Percentiles rank a stretch among this genome's conserved stretches.
phyloP scores from a whole-genome alignment of 2,329 filamentous ascomycete species.

The Xylogone sp. region DNA sequence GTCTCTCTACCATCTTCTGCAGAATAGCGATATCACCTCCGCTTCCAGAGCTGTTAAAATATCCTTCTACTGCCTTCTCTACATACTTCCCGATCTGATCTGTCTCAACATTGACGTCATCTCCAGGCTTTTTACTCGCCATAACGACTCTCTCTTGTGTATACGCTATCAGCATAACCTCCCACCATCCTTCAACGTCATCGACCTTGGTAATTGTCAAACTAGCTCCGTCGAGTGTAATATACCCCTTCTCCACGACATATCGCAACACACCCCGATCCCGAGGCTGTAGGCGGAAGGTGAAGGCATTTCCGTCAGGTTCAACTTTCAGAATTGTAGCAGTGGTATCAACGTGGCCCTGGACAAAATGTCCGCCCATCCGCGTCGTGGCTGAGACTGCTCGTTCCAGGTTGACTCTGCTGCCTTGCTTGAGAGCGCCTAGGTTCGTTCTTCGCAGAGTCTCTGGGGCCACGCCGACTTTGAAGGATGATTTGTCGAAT shows the following conservation, averaged over 20 bases:
- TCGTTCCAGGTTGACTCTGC: conserved; percentile 86
- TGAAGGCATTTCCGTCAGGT: conserved; percentile 86
- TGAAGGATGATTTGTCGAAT: conserved; percentile 64
- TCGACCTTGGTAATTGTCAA: conserved; percentile 86
- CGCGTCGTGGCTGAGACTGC: conserved; percentile 87
- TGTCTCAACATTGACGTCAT: conserved; percentile 33
- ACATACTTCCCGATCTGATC: conserved; percentile 69
- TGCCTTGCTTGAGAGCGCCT: conserved; percentile 63
- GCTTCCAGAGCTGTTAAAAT: conserved; percentile 58
- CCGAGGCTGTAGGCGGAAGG: conserved; percentile 75
- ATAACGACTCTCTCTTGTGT: conserved; percentile 83
- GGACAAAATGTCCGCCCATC: conserved; percentile 98
- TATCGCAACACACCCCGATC: conserved; percentile 72
- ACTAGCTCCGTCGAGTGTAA: conserved; percentile 91
- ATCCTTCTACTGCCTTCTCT: conserved; percentile 83
- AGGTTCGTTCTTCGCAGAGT: conserved; percentile 94
- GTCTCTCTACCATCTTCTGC: conserved; percentile 68
- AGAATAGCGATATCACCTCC: conserved; percentile 53
- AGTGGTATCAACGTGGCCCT: conserved; percentile 92
- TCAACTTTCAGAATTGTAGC: conserved; percentile 70
- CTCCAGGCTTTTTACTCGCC: conserved; percentile 30
- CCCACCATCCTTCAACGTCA: conserved; percentile 77
- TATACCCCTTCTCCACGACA: conserved; percentile 93
- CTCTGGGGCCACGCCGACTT: conserved; percentile 90
- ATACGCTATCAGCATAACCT: conserved; percentile 97